Evolutionary conservation across 257 asterid species (phyloP).

Genomic region (Capsicum rhomboideum): DNA sequence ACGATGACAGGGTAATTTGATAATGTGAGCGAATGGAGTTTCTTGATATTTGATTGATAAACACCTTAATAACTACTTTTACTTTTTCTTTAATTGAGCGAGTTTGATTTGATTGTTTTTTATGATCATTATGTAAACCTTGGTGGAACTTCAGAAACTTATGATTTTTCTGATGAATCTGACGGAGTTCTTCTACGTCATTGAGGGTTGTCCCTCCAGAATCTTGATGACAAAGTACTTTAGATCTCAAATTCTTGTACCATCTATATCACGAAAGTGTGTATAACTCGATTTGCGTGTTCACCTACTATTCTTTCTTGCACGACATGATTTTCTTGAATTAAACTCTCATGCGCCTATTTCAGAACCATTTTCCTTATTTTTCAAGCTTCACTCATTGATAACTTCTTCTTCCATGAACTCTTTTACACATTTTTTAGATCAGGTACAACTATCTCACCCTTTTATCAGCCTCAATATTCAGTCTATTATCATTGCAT

Average conservation of each 20-base stretch:
- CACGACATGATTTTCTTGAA: slow-evolving; percentile 14
- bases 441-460: slow-evolving; percentile 22
- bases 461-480: not conserved
- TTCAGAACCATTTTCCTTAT: slow-evolving; percentile 24
- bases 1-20: no score
- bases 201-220: slow-evolving; percentile 17
- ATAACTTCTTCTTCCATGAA: slow-evolving; percentile 89
- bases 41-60: slow-evolving; percentile 39
- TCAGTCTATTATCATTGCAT: not conserved
- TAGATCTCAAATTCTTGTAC: slow-evolving; percentile 14
- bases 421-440: slow-evolving; percentile 66
- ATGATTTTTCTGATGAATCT: slow-evolving; percentile 18
- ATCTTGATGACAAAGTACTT: slow-evolving; percentile 12
- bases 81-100: slow-evolving; percentile 41
- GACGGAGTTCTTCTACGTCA: slow-evolving; percentile 43
- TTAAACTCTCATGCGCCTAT: slow-evolving; percentile 14
- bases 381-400: slow-evolving; percentile 28
- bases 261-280: slow-evolving; percentile 33
- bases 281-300: slow-evolving; percentile 31
- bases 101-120: slow-evolving; percentile 23
- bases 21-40: no score
- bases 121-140: slow-evolving; percentile 17
- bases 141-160: slow-evolving; percentile 9
- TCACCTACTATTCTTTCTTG: slow-evolving; percentile 26
- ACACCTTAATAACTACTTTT: slow-evolving; percentile 47